Conservation (phyloP, 306 rosid genomes). For the Echinosophora koreensis region DNA sequence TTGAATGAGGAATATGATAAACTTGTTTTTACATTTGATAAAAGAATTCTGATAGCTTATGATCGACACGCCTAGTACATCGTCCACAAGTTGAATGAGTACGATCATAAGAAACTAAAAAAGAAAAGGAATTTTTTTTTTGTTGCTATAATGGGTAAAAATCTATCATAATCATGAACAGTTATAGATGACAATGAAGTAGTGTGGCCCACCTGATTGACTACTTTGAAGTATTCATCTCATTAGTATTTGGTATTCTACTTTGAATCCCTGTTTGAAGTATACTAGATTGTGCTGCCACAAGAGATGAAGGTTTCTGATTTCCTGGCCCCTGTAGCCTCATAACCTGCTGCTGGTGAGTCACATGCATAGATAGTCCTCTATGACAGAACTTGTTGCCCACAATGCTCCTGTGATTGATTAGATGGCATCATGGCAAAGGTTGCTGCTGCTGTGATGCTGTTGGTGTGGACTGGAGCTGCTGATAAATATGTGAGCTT, state of each 20-base stretch:
- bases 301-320: conserved; percentile 71
- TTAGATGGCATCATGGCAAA: conserved; percentile 62
- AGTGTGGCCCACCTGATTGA: conserved; percentile 66
- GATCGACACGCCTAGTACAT: neutral
- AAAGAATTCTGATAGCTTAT: neutral
- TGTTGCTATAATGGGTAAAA: no score
- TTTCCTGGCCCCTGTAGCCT: conserved; percentile 70
- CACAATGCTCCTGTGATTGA: conserved; percentile 74
- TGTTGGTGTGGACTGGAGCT: conserved; percentile 59
- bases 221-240: no score
- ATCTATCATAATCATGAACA: no score
- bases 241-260: conserved; percentile 53
- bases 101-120: neutral
- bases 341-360: conserved; percentile 76
- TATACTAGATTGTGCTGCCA: no score
- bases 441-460: conserved; percentile 60
- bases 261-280: conserved; percentile 59
- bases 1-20: neutral
- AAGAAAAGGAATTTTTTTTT: no score
- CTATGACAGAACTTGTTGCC: conserved; percentile 65
- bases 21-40: neutral
- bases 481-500: conserved; percentile 50
- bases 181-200: conserved; percentile 11
- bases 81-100: neutral
- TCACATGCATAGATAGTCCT: conserved; percentile 66